Evolutionary conservation across 768 basidiomycete genomes (phyloP), one percentile per base, ranked within the genome.

Genomic region (Dendrothele bispora): DNA sequence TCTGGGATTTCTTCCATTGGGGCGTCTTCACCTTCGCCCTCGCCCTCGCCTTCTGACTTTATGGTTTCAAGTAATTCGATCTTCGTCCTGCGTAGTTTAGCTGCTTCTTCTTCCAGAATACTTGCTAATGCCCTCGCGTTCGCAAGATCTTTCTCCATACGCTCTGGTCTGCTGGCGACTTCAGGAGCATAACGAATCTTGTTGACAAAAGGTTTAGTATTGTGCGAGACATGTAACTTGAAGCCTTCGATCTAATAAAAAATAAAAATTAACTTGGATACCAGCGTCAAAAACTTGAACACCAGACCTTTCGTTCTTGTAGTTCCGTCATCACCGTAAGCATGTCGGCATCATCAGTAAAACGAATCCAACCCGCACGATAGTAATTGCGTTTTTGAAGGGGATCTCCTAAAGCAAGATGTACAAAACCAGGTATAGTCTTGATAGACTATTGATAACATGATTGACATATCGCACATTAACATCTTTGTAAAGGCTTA

Each of bases 281-380:
- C 30, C 35, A 30, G 28, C n/a, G 39, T 15, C 39, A 10, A 40
- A 39, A 39, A 45, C 20, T 22, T 18, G 44, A 35, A 49, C 36
- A 27, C 48, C 70, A 41, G 54, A 91, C 95, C 82, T 94, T 95
- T 62, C 86, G 87, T 56, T 92, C 90, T 43, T 88, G 79, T 38
- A 98, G 57, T 56, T 89, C 84, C 30, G 72, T 58, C 68, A 95
- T 80, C 5, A 90, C 84, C 14, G 68, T 58, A 2, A 73, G 59
- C 81, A 98, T 91, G 56, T 97, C 91, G 8, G 86, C 82, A 53
- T 92, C 91, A 26, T 91, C 89, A 34, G 69, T 71, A 62, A 95
- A 97, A 53, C 83, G 83, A 50, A 97, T 73, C 94, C 95, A 98
- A 11, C 92, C 95, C 2, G 93, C 91, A 26, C 95, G 89, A 62